Evolutionary conservation across 1,284 basidiomycete species (phyloP).

Genomic region (Takashimella koratensis): DNA sequence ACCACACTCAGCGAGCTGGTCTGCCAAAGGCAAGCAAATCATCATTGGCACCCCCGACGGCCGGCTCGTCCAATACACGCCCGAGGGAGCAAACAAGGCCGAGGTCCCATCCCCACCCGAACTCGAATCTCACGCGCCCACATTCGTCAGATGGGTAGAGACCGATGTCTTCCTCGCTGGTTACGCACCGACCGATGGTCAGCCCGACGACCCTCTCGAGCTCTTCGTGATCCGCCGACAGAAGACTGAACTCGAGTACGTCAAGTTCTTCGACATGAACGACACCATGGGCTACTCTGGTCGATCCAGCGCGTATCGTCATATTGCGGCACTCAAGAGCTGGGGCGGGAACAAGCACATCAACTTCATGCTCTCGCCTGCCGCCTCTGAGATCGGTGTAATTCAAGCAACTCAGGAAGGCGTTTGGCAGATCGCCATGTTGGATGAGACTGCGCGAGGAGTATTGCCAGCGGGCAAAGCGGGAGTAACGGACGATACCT

Average conservation of each 20-base stretch:
- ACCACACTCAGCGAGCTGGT: constrained; percentile 51
- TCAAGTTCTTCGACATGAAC: constrained; percentile 48
- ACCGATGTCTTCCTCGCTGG: constrained; percentile 55
- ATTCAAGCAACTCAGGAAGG: constrained; percentile 28
- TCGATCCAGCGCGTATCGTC: constrained; percentile 39
- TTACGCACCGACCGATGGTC: constrained; percentile 46
- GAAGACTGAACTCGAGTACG: constrained; percentile 33
- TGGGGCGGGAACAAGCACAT: constrained; percentile 48
- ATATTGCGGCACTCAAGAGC: constrained; percentile 42
- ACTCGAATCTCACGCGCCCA: constrained; percentile 30
- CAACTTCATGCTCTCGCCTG: constrained; percentile 51
- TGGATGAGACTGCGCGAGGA: constrained; percentile 54
- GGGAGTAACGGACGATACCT: constrained; percentile 48
- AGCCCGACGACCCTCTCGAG: constrained; percentile 45
- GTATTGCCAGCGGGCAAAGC: constrained; percentile 50
- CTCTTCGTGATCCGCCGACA: constrained; percentile 44
- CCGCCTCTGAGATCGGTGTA: constrained; percentile 48
- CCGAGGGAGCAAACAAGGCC: constrained; percentile 53
- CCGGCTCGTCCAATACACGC: constrained; percentile 52
- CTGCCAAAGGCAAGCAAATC: constrained; percentile 57
- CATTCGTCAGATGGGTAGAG: constrained; percentile 55
- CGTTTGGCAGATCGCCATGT: constrained; percentile 51
- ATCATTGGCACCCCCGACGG: constrained; percentile 51
- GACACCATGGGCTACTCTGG: constrained; percentile 45
- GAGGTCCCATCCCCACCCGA: constrained; percentile 47